phyloP scores from a whole-genome alignment of 2,329 filamentous ascomycete genomes.

The Monosporascus sp. region DNA sequence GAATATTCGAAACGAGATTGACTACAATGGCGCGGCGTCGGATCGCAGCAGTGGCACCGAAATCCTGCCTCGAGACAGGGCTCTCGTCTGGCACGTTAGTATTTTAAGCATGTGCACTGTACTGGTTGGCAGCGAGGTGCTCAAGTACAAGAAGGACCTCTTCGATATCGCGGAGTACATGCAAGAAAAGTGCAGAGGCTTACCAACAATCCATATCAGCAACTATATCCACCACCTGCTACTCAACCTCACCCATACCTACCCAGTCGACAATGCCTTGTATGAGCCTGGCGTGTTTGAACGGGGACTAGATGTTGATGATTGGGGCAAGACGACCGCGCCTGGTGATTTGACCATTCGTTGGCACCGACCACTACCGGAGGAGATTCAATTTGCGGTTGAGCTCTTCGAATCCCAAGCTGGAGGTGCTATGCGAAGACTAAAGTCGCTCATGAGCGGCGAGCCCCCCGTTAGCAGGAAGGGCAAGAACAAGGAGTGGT shows the following conservation, averaged over 20 bases:
- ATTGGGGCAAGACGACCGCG: slow-evolving; percentile 79
- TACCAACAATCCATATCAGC: slow-evolving; percentile 91
- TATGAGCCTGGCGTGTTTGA: slow-evolving; percentile 74
- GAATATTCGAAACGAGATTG: slow-evolving; percentile 93
- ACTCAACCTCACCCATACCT: slow-evolving; percentile 89
- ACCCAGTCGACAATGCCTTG: slow-evolving; percentile 81
- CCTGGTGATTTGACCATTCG: slow-evolving; percentile 74
- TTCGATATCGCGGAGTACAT: slow-evolving; percentile 91
- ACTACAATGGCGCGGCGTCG: slow-evolving; percentile 91
- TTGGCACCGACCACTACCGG: slow-evolving; percentile 80
- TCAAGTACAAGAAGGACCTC: slow-evolving; percentile 83
- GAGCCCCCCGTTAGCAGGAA: slow-evolving; percentile 79
- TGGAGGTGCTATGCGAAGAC: slow-evolving; percentile 65
- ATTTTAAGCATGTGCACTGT: slow-evolving; percentile 98
- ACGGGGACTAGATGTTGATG: slow-evolving; percentile 65
- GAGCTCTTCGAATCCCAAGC: slow-evolving; percentile 84
- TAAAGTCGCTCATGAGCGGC: slow-evolving; percentile 75
- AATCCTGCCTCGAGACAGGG: slow-evolving; percentile 85
- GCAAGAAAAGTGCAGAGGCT: slow-evolving; percentile 90
- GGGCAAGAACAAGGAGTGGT: slow-evolving; percentile 98
- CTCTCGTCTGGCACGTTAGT: slow-evolving; percentile 92
- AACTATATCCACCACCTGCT: slow-evolving; percentile 97
- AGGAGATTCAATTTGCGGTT: slow-evolving; percentile 83
- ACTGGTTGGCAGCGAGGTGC: slow-evolving; percentile 83
- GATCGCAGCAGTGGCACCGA: slow-evolving; percentile 91